Evolutionary conservation across 2,329 filamentous ascomycete species (phyloP).

Genomic region (Pseudocercospora musae): DNA sequence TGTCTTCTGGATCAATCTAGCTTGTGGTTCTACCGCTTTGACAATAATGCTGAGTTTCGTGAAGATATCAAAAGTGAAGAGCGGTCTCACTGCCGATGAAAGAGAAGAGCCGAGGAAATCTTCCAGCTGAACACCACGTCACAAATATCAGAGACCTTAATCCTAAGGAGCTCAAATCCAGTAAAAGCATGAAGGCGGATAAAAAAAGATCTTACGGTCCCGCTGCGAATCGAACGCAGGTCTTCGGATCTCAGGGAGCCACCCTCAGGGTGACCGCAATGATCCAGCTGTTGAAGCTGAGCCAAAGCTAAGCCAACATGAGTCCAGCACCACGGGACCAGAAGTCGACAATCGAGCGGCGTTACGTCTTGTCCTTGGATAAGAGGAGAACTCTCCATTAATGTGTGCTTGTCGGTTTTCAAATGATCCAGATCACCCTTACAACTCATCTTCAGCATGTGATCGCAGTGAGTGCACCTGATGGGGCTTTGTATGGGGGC

Average conservation of each 20-base stretch:
- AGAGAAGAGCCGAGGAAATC: conserved; percentile 31
- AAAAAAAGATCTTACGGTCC: not conserved
- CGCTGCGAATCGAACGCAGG: not conserved
- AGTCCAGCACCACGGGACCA: not conserved
- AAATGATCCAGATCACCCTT: not conserved
- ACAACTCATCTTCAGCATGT: not conserved
- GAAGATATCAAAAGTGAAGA: conserved; percentile 54
- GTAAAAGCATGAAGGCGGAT: not conserved
- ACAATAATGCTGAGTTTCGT: conserved; percentile 54
- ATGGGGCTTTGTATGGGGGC: not conserved
- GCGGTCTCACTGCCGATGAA: conserved; percentile 58
- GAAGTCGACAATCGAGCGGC: not conserved
- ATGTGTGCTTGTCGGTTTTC: not conserved
- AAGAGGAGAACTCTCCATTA: not conserved
- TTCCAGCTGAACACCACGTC: not conserved
- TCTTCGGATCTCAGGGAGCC: not conserved
- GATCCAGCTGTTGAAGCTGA: not conserved
- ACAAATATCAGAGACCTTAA: not conserved
- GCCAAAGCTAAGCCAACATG: not conserved
- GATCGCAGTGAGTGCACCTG: not conserved
- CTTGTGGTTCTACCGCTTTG: conserved; percentile 52
- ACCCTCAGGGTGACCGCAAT: not conserved
- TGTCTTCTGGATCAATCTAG: conserved; percentile 65
- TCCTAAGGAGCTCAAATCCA: not conserved
- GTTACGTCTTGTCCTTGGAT: not conserved